Percentiles rank a stretch among this genome's conserved stretches.
These are phyloP conservation scores for Hypoxylon rubiginosum DNA, from an alignment of 2,329 filamentous ascomycete genomes.

Conservation along the genomic window DNA sequence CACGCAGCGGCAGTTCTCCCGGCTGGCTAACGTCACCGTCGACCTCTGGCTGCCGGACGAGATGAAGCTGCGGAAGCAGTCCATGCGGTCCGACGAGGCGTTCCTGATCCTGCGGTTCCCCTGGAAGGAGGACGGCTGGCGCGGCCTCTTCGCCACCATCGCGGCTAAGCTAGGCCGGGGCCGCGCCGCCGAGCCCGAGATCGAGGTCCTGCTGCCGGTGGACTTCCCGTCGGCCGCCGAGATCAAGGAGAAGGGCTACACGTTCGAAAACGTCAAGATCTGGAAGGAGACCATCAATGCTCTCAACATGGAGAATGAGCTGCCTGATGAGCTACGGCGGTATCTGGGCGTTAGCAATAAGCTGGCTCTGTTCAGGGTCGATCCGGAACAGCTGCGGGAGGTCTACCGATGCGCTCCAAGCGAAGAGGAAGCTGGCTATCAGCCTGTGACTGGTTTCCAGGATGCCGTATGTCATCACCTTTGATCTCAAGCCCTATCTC, in stretches of 20 bases:
- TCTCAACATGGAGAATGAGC: slow-evolving; percentile 69
- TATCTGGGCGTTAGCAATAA: slow-evolving; percentile 77
- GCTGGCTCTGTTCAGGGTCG: slow-evolving; percentile 77
- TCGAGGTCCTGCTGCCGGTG: slow-evolving; percentile 76
- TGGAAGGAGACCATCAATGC: slow-evolving; percentile 71
- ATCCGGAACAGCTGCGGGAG: slow-evolving; percentile 68
- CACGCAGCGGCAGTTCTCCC: slow-evolving; percentile 77
- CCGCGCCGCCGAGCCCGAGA: slow-evolving; percentile 66
- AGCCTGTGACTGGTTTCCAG: slow-evolving; percentile 58
- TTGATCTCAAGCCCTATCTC: slow-evolving; percentile 33
- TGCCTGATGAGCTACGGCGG: slow-evolving; percentile 72
- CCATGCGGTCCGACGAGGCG: slow-evolving; percentile 66
- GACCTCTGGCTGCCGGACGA: slow-evolving; percentile 79
- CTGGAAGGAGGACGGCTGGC: slow-evolving; percentile 64
- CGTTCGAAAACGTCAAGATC: slow-evolving; percentile 71
- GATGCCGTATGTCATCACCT: slow-evolving; percentile 27
- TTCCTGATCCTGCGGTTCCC: slow-evolving; percentile 78
- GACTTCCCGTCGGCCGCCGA: slow-evolving; percentile 70
- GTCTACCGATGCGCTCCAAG: slow-evolving; percentile 72
- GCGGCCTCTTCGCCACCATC: slow-evolving; percentile 60
- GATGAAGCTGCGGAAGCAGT: slow-evolving; percentile 64
- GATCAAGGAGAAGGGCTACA: slow-evolving; percentile 71
- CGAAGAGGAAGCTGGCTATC: slow-evolving; percentile 70
- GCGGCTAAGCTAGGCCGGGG: slow-evolving; percentile 67
- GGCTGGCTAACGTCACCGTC: slow-evolving; percentile 76